Evolutionary conservation across 2,329 filamentous ascomycete genomes (phyloP).

Genomic region (Aphanocladium album): DNA sequence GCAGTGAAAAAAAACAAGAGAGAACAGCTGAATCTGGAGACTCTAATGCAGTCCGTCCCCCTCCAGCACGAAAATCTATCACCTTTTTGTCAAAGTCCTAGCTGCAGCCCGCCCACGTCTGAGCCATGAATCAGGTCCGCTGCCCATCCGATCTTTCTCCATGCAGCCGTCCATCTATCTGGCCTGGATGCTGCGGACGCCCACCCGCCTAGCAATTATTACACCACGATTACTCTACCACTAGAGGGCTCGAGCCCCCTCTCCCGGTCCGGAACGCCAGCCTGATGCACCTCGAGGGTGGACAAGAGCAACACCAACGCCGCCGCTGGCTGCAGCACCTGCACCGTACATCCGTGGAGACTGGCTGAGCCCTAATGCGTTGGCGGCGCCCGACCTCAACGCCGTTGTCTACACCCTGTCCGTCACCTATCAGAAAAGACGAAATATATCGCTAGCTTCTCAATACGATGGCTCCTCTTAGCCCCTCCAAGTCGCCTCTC

Average conservation of each 20-base stretch:
- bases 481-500: neutral
- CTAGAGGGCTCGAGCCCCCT: neutral
- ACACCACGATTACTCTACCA: neutral
- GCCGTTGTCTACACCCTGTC: neutral
- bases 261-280: slow-evolving; percentile 2
- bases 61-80: neutral
- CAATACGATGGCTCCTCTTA: neutral
- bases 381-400: neutral
- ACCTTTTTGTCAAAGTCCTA: neutral
- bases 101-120: neutral
- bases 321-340: neutral
- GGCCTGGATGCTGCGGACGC: neutral
- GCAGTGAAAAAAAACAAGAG: neutral
- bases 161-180: neutral
- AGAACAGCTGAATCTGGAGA: neutral
- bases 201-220: neutral
- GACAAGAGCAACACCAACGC: neutral
- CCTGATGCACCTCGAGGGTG: neutral
- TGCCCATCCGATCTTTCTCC: slow-evolving; percentile 4
- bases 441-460: neutral
- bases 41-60: slow-evolving; percentile 1
- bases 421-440: neutral
- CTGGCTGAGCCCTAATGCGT: neutral
- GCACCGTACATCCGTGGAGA: slow-evolving; percentile 2
- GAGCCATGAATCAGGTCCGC: slow-evolving; percentile 11